Base-by-base conservation (phyloP, 2,329 filamentous ascomycete genomes). In the Beauveria rudraprayagi region DNA sequence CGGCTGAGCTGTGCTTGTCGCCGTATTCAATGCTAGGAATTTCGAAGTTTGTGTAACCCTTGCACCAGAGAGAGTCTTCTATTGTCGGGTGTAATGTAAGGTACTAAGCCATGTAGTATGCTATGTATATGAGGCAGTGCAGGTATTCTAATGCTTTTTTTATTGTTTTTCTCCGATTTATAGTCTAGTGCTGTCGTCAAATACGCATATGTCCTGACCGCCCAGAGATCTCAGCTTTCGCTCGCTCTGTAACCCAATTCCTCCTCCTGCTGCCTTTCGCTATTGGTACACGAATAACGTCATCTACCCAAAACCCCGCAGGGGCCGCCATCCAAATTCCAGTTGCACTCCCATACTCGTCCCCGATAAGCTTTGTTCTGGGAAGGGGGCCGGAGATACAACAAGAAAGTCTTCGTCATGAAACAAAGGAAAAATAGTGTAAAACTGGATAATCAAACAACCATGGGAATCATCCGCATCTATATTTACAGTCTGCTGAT, bases 401-500 rank as follows among this genome's bases (percentile, higher is more conserved):
- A 41, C 16, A 41, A 50, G 19, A 52, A 43, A 58, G 30, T 19
- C 50, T 47, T 56, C 46, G 11, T 61, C 41, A 57, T 52, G 47
- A 52, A 53, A 54, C 54, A 61, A 61, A 53, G 28, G 53, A 16
- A 56, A 61, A 48, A 57, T 22, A 52, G 44, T 41, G 44, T 50
- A 46, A 61, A 61, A 48, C 47, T 44, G 57, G 58, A 44, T 40
- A 61, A 61, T 58, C 54, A 57, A 61, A 57, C 54, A 61, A 53
- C 44, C 60, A 53, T 59, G 43, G 43, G 43, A 62, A 61, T 60
- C 43, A 30, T 53, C 44, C 37, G 24, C 30, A 24, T 19, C 28
- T 46, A 16, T 60, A 67, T 71, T 76, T 81, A 85, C 77, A 86
- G 76, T 76, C 80, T 85, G 67, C 75, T 73, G 77, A 97, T 97